phyloP scores from a whole-genome alignment of 345 rosid genomes.

The sweet orange (Citrus sinensis) region DNA sequence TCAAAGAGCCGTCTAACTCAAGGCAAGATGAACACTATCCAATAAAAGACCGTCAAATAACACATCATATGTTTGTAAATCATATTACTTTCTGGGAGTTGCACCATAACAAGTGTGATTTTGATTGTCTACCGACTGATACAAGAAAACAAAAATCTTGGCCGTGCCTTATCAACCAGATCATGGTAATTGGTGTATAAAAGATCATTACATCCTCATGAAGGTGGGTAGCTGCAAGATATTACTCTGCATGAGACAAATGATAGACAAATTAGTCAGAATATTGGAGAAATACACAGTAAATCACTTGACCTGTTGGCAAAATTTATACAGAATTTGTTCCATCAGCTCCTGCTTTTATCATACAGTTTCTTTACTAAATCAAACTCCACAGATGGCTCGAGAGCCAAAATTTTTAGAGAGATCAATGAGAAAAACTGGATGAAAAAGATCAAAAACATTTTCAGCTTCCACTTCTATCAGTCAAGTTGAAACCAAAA shows the following conservation, averaged over 20 bases:
- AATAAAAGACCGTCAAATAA: background rate
- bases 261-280: background rate
- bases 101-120: background rate
- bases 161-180: background rate
- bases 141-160: background rate
- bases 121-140: background rate
- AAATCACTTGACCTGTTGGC: background rate
- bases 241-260: background rate
- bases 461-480: background rate
- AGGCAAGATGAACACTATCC: background rate
- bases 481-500: background rate
- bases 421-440: background rate
- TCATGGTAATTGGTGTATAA: background rate
- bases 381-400: background rate
- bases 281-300: background rate
- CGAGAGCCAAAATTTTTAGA: background rate
- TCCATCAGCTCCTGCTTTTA: background rate
- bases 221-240: background rate
- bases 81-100: background rate
- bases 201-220: background rate
- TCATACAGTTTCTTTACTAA: background rate
- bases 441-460: background rate
- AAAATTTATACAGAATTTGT: background rate
- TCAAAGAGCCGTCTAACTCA: background rate
- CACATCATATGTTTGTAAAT: too few species aligned